Percentiles rank a stretch among this genome's conserved stretches.
Conservation (phyloP, 495 filamentous ascomycete genomes). For the Pseudevernia furfuracea region DNA sequence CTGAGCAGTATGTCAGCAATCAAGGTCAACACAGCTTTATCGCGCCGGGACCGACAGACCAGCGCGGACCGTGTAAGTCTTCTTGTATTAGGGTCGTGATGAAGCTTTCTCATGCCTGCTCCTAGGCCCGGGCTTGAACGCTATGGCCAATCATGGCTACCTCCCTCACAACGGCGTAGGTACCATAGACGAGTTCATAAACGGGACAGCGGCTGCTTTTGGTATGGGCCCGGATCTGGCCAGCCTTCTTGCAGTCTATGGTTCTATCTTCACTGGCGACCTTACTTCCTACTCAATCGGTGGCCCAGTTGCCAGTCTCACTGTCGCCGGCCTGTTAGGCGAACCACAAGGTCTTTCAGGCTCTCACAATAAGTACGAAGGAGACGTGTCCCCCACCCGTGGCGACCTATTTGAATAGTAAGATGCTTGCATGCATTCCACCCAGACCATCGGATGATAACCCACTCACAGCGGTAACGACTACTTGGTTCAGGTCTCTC, state of each 20-base stretch:
- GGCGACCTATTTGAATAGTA: conserved; percentile 40
- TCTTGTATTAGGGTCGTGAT: not conserved
- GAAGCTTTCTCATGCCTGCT: not conserved
- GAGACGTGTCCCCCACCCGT: conserved; percentile 41
- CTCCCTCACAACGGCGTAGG: conserved; percentile 44
- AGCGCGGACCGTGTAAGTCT: conserved; percentile 28
- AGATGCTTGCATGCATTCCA: not conserved
- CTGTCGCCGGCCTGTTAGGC: conserved; percentile 19
- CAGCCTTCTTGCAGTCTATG: conserved; percentile 26
- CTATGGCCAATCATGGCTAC: conserved; percentile 51
- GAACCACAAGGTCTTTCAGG: conserved; percentile 25
- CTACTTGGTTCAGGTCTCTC: conserved; percentile 27
- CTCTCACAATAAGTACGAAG: conserved; percentile 29
- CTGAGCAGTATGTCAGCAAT: conserved; percentile 29
- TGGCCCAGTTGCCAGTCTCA: conserved; percentile 15
- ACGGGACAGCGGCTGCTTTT: conserved; percentile 17
- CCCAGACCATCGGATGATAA: conserved; percentile 1
- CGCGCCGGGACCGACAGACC: conserved; percentile 27
- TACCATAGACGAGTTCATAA: conserved; percentile 22
- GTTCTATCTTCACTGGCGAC: conserved; percentile 23
- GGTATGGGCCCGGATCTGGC: conserved; percentile 23
- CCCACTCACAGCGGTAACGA: conserved; percentile 24
- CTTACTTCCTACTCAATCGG: conserved; percentile 24
- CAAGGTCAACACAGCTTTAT: conserved; percentile 26
- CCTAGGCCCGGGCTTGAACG: conserved; percentile 45